phyloP scores from a whole-genome alignment of 805 yeast species.

The Kazachstania africana region DNA sequence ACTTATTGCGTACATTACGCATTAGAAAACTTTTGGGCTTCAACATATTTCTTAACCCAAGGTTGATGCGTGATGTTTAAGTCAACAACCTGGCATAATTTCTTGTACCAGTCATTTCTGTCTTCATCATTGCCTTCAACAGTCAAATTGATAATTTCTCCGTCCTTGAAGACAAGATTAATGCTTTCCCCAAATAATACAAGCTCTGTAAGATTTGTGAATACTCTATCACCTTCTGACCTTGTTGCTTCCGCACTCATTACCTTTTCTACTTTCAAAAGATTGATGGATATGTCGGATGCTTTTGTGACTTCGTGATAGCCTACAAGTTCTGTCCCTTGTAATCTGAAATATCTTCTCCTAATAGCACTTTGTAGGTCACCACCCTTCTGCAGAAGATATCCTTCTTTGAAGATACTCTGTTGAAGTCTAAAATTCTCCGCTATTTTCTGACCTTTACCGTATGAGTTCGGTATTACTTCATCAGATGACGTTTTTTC shows the following conservation, averaged over 20 bases:
- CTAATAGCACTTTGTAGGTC: conserved; percentile 45
- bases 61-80: conserved; percentile 48
- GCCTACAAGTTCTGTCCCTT: conserved; percentile 62
- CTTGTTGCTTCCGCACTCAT: conserved; percentile 3
- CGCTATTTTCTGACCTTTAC: conserved; percentile 35
- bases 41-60: conserved; percentile 41
- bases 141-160: conserved; percentile 71
- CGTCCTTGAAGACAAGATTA: conserved; percentile 63
- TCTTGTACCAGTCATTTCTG: conserved; percentile 51
- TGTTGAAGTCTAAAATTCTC: conserved; percentile 28
- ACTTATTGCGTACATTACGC: too few species aligned
- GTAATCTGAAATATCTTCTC: conserved; percentile 59
- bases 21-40: too few species aligned
- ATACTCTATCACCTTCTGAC: conserved; percentile 38
- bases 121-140: conserved; percentile 54
- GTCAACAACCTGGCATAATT: conserved; percentile 44
- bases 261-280: conserved; percentile 46
- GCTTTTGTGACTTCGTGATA: conserved; percentile 58
- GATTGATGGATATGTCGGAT: conserved; percentile 64
- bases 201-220: conserved; percentile 44
- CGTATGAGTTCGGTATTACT: conserved; percentile 56
- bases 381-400: conserved; percentile 81
- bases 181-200: conserved; percentile 60
- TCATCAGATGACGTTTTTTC: conserved; percentile 54
- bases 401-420: conserved; percentile 43